phyloP scores from a whole-genome alignment of 495 filamentous ascomycete genomes.

The Emericellopsis terricola region DNA sequence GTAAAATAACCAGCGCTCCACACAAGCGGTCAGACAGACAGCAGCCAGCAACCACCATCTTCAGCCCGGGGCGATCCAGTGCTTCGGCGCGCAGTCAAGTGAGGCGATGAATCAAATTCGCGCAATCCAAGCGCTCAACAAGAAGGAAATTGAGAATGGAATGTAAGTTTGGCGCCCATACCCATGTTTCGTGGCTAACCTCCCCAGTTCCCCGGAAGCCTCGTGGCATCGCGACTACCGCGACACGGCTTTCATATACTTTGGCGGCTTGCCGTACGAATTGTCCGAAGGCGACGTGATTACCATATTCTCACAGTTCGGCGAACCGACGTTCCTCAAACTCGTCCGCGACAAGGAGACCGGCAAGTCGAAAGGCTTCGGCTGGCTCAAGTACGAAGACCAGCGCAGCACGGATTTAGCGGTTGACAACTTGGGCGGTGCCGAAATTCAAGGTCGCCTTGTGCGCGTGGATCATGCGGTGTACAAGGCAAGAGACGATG shows the following conservation, averaged over 20 bases:
- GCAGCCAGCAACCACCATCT: too few species aligned
- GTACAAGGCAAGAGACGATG: constrained; percentile 78
- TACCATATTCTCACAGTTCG: constrained; percentile 93
- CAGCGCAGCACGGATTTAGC: constrained; percentile 90
- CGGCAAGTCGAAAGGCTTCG: constrained; percentile 83
- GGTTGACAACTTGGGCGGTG: constrained; percentile 85
- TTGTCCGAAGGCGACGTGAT: constrained; percentile 91
- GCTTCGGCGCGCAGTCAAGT: too few species aligned
- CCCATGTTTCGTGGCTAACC: too few species aligned
- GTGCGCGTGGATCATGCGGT: constrained; percentile 82
- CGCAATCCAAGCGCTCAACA: constrained; percentile 81
- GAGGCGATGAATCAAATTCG: constrained; percentile 95
- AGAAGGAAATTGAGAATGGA: constrained; percentile 80
- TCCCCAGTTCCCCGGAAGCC: constrained; percentile 54
- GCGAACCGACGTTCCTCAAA: constrained; percentile 83
- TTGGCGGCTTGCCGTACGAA: constrained; percentile 86
- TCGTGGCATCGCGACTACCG: constrained; percentile 97
- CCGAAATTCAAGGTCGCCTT: constrained; percentile 61
- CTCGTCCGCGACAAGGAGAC: constrained; percentile 88
- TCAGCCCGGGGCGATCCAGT: too few species aligned
- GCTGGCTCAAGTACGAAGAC: constrained; percentile 95
- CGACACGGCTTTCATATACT: constrained; percentile 92
- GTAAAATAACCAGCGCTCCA: too few species aligned
- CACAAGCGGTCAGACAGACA: too few species aligned
- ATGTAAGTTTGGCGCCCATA: constrained; percentile 30